A percentile compares a stretch with the other conserved stretches of the same genome.
Conservation (phyloP, 1,139 yeast species). For the Saccharomyces pastorianus region DNA sequence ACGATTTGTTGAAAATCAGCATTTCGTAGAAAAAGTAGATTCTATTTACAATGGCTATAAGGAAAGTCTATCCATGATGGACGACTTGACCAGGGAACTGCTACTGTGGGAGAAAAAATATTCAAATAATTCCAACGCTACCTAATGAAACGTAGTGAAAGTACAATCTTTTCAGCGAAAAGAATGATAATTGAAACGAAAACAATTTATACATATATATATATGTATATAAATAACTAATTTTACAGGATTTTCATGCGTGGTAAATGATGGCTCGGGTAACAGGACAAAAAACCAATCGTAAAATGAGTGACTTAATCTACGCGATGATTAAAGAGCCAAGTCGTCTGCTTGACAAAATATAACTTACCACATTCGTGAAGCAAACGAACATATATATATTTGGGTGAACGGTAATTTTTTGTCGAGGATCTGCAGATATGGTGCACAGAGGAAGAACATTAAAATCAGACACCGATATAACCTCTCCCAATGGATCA, state of each 20-base stretch:
- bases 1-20: conserved; percentile 37
- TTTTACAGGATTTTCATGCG: no score
- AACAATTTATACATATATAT: not conserved
- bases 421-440: not conserved
- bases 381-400: not conserved
- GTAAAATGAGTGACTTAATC: no score
- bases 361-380: no score
- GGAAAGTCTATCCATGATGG: conserved; percentile 59
- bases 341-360: no score
- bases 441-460: conserved; percentile 2
- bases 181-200: not conserved
- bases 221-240: not conserved
- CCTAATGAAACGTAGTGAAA: not conserved
- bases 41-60: conserved; percentile 42
- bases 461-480: conserved; percentile 1
- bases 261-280: no score
- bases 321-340: no score
- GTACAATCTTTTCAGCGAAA: not conserved
- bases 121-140: conserved; percentile 18
- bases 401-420: not conserved
- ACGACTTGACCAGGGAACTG: conserved; percentile 57
- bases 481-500: not conserved
- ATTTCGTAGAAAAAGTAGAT: conserved; percentile 30
- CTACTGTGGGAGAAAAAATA: conserved; percentile 71
- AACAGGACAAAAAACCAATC: no score